Conservation (phyloP, 2,329 filamentous ascomycete species). For the Cercospora sesami region DNA sequence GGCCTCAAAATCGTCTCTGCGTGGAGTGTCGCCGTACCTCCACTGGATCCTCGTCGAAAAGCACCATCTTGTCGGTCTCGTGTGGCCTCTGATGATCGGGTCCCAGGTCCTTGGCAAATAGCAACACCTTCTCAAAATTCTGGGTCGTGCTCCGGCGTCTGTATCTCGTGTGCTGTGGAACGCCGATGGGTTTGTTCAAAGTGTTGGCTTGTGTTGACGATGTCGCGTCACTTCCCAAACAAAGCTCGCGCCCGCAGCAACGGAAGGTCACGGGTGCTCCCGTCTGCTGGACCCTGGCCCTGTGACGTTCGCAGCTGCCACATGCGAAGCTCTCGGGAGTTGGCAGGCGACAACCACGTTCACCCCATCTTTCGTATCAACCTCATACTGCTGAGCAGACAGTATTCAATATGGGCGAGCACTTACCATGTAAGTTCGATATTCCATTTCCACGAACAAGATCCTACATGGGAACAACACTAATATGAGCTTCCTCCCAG, state of each 20-base stretch:
- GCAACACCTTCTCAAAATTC: neutral
- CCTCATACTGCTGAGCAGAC: neutral
- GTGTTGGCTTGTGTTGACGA: conserved; percentile 9
- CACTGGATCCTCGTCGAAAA: conserved; percentile 90
- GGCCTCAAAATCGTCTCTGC: conserved; percentile 12
- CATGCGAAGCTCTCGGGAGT: conserved; percentile 11
- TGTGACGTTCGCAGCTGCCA: conserved; percentile 18
- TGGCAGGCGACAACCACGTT: conserved; percentile 16
- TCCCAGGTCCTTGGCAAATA: neutral
- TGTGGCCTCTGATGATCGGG: neutral
- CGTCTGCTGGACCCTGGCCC: conserved; percentile 1
- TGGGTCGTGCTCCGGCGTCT: neutral
- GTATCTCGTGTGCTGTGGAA: neutral
- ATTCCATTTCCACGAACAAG: neutral
- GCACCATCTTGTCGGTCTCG: conserved; percentile 60
- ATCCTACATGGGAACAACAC: conserved; percentile 4
- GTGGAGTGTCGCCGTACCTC: conserved; percentile 60
- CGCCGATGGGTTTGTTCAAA: neutral
- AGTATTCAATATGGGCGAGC: conserved; percentile 35
- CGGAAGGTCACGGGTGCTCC: neutral
- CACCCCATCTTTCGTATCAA: neutral
- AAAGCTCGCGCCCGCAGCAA: conserved; percentile 12
- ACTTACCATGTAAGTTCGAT: conserved; percentile 51
- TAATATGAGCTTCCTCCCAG: conserved; percentile 52
- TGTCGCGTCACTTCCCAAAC: conserved; percentile 20